Evolutionary conservation across 2,329 filamentous ascomycete species (phyloP).

Genomic region (Fusarium torulosum): DNA sequence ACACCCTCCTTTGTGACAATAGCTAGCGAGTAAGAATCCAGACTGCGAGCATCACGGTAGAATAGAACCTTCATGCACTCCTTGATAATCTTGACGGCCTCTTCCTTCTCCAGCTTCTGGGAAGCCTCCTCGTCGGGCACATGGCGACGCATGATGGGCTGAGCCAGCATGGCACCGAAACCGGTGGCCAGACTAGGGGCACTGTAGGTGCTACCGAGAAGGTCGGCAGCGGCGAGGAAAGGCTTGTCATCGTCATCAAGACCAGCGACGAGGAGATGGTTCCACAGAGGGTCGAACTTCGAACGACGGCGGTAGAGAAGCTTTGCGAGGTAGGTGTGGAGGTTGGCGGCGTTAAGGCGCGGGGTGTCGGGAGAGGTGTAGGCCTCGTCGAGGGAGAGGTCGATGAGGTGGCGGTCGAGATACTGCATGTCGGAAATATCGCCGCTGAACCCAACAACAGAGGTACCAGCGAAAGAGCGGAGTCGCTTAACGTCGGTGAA

Average conservation of each 20-base stretch:
- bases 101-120: constrained; percentile 77
- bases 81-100: constrained; percentile 83
- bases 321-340: constrained; percentile 96
- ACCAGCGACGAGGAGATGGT: constrained; percentile 91
- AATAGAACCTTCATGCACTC: constrained; percentile 99
- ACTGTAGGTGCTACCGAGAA: constrained; percentile 92
- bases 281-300: constrained; percentile 98
- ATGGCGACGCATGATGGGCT: constrained; percentile 87
- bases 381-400: constrained; percentile 88
- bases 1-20: constrained; percentile 91
- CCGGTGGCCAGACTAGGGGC: constrained; percentile 92
- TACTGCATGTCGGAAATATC: constrained; percentile 99
- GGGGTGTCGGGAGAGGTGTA: constrained; percentile 68
- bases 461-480: constrained; percentile 84
- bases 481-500: constrained; percentile 98
- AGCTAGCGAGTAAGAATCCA: constrained; percentile 92
- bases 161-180: constrained; percentile 91
- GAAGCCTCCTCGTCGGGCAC: constrained; percentile 87
- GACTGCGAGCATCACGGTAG: constrained; percentile 94
- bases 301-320: constrained; percentile 95
- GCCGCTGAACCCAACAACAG: constrained; percentile 93
- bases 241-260: constrained; percentile 83
- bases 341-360: constrained; percentile 86
- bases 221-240: constrained; percentile 91
- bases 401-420: constrained; percentile 89